Evolutionary conservation across 306 rosid genomes (phyloP), one percentile per base, ranked within the genome.

Genomic region (Malus orientalis): DNA sequence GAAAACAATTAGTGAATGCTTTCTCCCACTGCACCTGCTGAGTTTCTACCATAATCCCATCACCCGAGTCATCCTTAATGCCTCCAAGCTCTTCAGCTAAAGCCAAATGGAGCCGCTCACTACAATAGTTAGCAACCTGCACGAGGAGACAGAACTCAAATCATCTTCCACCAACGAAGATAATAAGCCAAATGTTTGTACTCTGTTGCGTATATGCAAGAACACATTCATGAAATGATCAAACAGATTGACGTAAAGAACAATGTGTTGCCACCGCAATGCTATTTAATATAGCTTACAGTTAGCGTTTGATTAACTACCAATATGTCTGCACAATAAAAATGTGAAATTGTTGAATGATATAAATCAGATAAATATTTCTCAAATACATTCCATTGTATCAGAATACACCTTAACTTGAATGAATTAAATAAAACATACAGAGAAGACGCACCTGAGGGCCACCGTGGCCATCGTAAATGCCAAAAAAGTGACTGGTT

Each of bases 391-490:
- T 16, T 15, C 18, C 8, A 18, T 49, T 49, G 54, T 22, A 73
- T 27, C 14, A 40, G 15, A 36, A 38, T 23, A 27, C 4, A 29
- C 61, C 49, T 14, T 22, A 63, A 40, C 60, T 73, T 4, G 9
- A 81, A 72, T 30, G 59, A 69, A 67, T 20, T 49, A 78, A 53
- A 64, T 22, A 51, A 49, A 49, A 61, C 38, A 19, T 8, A 63
- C 18, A 15, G 36, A 57, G 40, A 22, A 69, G 78, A 11, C 30
- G 20, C 81, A 85, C 91, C 91, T 85, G 91, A 83, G 86, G 68
- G 55, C 91, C 91, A 23, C 91, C 91, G 29, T 88, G 91, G 36
- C 91, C 91, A 88, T 88, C 91, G 66, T 88, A 88, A 78, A 88
- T 82, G 33, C 89, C 91, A 49, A 76, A 88, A 73, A 85, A 88